phyloP scores from a whole-genome alignment of 768 basidiomycete species.

The Lentinula edodes region DNA sequence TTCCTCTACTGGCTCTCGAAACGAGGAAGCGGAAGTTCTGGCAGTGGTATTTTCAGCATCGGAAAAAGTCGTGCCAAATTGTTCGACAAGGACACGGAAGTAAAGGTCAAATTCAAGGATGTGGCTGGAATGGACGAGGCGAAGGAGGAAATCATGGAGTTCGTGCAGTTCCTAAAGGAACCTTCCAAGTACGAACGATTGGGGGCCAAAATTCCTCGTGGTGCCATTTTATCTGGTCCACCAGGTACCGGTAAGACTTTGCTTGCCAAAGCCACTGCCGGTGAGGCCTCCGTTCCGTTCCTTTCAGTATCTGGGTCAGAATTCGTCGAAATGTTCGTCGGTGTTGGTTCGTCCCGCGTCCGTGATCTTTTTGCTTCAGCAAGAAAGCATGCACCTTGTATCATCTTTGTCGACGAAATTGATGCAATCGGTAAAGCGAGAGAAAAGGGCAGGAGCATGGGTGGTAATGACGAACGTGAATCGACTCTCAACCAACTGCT shows the following conservation, averaged over 20 bases:
- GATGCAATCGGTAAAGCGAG: slow-evolving; percentile 97
- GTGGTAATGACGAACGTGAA: slow-evolving; percentile 95
- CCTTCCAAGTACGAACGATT: slow-evolving; percentile 91
- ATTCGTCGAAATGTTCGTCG: slow-evolving; percentile 99
- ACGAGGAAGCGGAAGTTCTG: slow-evolving; percentile 57
- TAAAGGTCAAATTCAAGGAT: slow-evolving; percentile 91
- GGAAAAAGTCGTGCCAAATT: slow-evolving; percentile 93
- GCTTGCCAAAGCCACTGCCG: slow-evolving; percentile 96
- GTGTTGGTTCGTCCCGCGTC: slow-evolving; percentile 95
- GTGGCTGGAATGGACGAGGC: slow-evolving; percentile 99
- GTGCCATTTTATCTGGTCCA: slow-evolving; percentile 91
- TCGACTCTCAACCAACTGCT: slow-evolving; percentile 95
- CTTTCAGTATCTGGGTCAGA: slow-evolving; percentile 98
- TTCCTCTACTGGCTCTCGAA: slow-evolving; percentile 86
- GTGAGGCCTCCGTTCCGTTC: slow-evolving; percentile 97
- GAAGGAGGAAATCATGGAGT: slow-evolving; percentile 99
- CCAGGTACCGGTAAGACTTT: slow-evolving; percentile 99
- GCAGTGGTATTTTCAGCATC: slow-evolving; percentile 93
- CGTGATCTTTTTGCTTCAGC: slow-evolving; percentile 97
- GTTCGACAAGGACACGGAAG: slow-evolving; percentile 96
- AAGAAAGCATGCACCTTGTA: slow-evolving; percentile 96
- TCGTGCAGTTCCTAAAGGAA: slow-evolving; percentile 97
- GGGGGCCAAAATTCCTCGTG: slow-evolving; percentile 96
- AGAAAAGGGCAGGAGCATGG: slow-evolving; percentile 68
- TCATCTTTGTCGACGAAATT: slow-evolving; percentile 99